Conservation (phyloP, 1,284 basidiomycete genomes). For the Cerioporus squamosus region DNA sequence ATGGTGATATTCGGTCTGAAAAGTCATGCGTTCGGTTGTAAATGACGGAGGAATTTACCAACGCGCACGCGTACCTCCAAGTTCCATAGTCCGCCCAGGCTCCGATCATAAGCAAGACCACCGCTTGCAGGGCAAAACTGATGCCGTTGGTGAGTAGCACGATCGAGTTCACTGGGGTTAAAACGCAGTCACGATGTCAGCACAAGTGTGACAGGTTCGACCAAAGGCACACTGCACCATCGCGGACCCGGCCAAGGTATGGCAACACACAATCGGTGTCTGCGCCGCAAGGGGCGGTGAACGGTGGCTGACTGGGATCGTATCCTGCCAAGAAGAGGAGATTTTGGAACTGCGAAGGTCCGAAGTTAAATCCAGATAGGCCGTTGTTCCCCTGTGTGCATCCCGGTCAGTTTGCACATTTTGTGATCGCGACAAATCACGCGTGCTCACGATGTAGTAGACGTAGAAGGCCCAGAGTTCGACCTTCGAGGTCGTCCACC, state of each 20-base stretch:
- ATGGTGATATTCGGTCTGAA: constrained; percentile 77
- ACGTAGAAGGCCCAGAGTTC: constrained; percentile 77
- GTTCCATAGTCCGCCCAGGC: constrained; percentile 81
- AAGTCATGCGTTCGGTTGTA: too few relatives aligned
- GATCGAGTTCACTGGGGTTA: constrained; percentile 68
- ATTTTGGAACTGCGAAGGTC: constrained; percentile 79
- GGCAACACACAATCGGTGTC: constrained; percentile 64
- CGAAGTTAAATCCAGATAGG: constrained; percentile 75
- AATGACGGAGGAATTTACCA: too few relatives aligned
- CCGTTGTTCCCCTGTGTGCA: constrained; percentile 66
- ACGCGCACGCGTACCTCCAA: constrained; percentile 55
- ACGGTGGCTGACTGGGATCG: constrained; percentile 62
- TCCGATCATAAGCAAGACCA: constrained; percentile 65
- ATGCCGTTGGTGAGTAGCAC: constrained; percentile 79
- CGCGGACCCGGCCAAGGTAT: constrained; percentile 64
- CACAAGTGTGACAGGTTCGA: not conserved
- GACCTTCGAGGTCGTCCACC: constrained; percentile 50
- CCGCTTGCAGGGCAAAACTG: constrained; percentile 74
- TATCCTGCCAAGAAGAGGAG: constrained; percentile 73
- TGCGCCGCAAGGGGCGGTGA: constrained; percentile 51
- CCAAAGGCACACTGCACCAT: constrained; percentile 47
- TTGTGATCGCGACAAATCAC: not conserved
- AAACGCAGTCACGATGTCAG: not conserved
- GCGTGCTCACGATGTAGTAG: constrained; percentile 56
- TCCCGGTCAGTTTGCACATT: not conserved